These are phyloP conservation scores for Fusarium marasasianum DNA, from an alignment of 2,329 filamentous ascomycete species.

Conservation along the genomic window DNA sequence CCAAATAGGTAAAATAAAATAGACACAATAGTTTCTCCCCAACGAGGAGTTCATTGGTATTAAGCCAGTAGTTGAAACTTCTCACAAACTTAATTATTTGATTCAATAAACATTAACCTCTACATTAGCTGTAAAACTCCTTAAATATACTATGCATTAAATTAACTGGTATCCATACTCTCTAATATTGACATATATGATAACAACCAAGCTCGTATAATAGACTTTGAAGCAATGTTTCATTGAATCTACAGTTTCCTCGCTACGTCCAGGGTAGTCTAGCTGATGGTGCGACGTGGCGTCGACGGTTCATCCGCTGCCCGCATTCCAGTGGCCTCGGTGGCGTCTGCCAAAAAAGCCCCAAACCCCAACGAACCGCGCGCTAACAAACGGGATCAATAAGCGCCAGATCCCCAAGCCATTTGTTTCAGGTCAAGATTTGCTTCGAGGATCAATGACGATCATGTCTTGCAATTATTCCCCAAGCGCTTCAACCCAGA, in stretches of 20 bases:
- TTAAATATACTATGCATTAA: no score
- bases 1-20: no score
- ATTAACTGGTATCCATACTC: no score
- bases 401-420: slow-evolving; percentile 10
- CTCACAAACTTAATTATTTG: no score
- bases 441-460: slow-evolving; percentile 1
- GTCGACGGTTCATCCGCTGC: neutral
- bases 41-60: no score
- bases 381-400: slow-evolving; percentile 5
- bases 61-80: no score
- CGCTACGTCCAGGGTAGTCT: neutral
- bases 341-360: neutral
- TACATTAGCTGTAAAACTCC: no score
- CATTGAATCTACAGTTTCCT: neutral
- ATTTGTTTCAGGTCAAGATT: slow-evolving; percentile 20
- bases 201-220: no score
- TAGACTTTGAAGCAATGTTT: neutral
- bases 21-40: no score
- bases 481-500: neutral
- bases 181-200: no score
- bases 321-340: neutral
- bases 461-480: neutral
- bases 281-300: neutral
- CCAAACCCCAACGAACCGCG: slow-evolving; percentile 12
- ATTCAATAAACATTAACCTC: no score